These are phyloP conservation scores for Wickerhamomyces alni DNA, from an alignment of 805 yeast species.

Conservation along the genomic window DNA sequence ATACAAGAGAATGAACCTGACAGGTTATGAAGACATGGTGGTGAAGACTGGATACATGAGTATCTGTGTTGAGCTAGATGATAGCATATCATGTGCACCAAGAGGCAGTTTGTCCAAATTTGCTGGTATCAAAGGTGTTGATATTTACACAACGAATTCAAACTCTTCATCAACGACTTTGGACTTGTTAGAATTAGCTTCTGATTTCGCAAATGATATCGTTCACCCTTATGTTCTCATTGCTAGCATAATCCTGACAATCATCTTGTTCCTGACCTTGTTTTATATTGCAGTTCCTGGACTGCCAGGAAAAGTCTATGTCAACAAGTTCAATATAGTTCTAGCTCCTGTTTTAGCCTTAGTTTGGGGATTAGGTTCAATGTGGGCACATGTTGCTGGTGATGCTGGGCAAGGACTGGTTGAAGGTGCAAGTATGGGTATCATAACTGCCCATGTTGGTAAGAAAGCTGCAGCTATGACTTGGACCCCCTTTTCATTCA, in stretches of 20 bases:
- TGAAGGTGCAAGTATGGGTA: conserved; percentile 43
- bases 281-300: conserved; percentile 42
- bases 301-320: conserved; percentile 34
- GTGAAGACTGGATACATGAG: conserved; percentile 53
- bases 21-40: conserved; percentile 33
- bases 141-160: conserved; percentile 27
- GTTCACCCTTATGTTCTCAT: conserved; percentile 52
- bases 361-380: conserved; percentile 60
- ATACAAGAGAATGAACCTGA: conserved; percentile 25
- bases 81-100: conserved; percentile 31
- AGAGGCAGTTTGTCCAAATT: conserved; percentile 24
- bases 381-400: conserved; percentile 56
- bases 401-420: conserved; percentile 38
- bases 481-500: conserved; percentile 54
- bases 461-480: conserved; percentile 49
- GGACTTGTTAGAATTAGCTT: conserved; percentile 43
- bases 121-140: conserved; percentile 25
- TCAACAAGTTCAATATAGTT: conserved; percentile 24
- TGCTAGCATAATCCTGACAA: conserved; percentile 38
- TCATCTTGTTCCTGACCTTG: conserved; percentile 35
- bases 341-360: conserved; percentile 33
- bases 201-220: conserved; percentile 36
- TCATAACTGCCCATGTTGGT: conserved; percentile 40
- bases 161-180: conserved; percentile 29
- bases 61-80: conserved; percentile 40